Evolutionary conservation across 75 land plant species (phyloP).

Genomic region (Adiantum capillusveneris): DNA sequence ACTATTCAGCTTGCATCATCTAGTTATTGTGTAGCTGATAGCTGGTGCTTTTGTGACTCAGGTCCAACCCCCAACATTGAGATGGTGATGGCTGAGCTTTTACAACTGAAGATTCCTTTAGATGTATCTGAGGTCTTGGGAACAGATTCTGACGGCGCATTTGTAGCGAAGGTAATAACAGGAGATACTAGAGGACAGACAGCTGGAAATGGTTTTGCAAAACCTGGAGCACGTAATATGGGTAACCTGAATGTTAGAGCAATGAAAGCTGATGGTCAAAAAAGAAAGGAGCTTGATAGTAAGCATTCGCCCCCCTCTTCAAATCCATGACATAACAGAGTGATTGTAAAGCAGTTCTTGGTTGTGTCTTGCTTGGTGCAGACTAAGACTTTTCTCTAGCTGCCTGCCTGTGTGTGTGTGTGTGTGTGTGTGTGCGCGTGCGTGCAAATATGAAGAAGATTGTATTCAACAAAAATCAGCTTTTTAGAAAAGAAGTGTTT

Average conservation of each 20-base stretch:
- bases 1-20: not conserved
- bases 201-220: conserved; percentile 27
- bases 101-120: conserved; percentile 53
- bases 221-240: conserved; percentile 19
- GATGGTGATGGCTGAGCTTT: conserved; percentile 50
- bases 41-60: conserved; percentile 17
- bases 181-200: conserved; percentile 36
- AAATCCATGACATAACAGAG: no score
- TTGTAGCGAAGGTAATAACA: conserved; percentile 23
- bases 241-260: conserved; percentile 35
- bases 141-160: conserved; percentile 14
- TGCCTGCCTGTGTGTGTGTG: no score
- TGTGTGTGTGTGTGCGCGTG: no score
- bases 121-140: conserved; percentile 21
- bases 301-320: no score
- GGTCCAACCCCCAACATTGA: conserved; percentile 91
- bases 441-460: no score
- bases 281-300: conserved; percentile 69
- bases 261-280: conserved; percentile 30
- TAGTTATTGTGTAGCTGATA: not conserved
- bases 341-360: no score
- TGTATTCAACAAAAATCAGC: no score
- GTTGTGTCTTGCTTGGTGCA: no score
- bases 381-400: no score
- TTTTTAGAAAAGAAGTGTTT: no score